Evolutionary conservation across 2,329 filamentous ascomycete species (phyloP).

Genomic region (Fusarium sp.): DNA sequence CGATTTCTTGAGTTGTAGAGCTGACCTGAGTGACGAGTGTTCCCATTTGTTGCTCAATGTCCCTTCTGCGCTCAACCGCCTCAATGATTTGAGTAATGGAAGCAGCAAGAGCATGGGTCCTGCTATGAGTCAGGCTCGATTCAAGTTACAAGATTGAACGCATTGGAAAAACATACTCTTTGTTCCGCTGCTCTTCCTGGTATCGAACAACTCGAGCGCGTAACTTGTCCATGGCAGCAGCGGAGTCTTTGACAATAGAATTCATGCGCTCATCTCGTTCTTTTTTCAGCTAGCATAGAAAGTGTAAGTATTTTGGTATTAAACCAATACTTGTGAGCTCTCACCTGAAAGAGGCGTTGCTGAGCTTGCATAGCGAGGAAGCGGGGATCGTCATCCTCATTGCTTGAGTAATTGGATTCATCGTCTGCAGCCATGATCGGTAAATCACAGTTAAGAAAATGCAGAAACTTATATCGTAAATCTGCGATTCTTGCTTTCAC

Average conservation of each 20-base stretch:
- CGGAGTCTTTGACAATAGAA: slow-evolving; percentile 44
- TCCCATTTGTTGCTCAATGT: slow-evolving; percentile 50
- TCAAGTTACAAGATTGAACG: neutral
- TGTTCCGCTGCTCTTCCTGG: slow-evolving; percentile 43
- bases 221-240: slow-evolving; percentile 47
- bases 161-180: slow-evolving; percentile 37
- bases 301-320: neutral
- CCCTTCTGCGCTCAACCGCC: slow-evolving; percentile 43
- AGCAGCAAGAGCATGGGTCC: slow-evolving; percentile 32
- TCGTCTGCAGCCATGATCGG: slow-evolving; percentile 35
- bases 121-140: slow-evolving; percentile 16
- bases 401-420: slow-evolving; percentile 31
- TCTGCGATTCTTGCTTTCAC: neutral
- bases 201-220: slow-evolving; percentile 40
- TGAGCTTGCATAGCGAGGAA: slow-evolving; percentile 48
- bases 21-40: slow-evolving; percentile 43
- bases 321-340: neutral
- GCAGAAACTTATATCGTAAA: neutral
- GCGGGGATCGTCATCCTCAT: slow-evolving; percentile 44
- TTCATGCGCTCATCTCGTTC: slow-evolving; percentile 49
- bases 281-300: slow-evolving; percentile 48
- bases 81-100: slow-evolving; percentile 41
- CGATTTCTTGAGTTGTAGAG: slow-evolving; percentile 41
- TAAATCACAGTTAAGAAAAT: neutral
- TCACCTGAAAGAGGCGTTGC: slow-evolving; percentile 49